Evolutionary conservation across 75 land plant genomes (phyloP), one percentile per base, ranked within the genome.

Genomic region (Azolla pinnata): DNA sequence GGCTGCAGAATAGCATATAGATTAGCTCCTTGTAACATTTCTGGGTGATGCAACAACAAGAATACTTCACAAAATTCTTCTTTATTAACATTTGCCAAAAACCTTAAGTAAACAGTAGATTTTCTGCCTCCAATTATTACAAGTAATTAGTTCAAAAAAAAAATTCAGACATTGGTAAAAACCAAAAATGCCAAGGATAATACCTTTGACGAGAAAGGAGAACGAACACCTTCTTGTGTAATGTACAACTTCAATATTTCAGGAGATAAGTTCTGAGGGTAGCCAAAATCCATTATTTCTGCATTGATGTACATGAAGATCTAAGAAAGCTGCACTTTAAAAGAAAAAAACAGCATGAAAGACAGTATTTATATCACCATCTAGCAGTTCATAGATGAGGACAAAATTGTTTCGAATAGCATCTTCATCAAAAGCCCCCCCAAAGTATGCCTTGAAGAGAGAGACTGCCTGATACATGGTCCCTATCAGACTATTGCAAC

Each of bases 221-320:
- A 72, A 9, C 62, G 71, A 34, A 72, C 74, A 17, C 74, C 74
- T 59, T 72, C 63, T 66, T 72, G 70, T 1, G 74, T 72, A 24
- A 72, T 72, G 26, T 72, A 72, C 1, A 72, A 49, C 70, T 66
- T 72, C 56, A 72, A 61, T 26, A 72, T 72, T 45, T 72, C 72
- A 10, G 71, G 75, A 53, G 75, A 72, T 16, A 67, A 27, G 24
- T 72, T 72, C 52, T 72, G 75, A 19, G 71, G 75, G 31, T 72
- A 72, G n/a, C 75, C 75, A 33, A 72, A 72, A 56, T 72, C 75
- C 75, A 72, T 72, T 40, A 72, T 72, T 42, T 72, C 75, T 66
- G 62, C 40, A 7, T n/a, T n/a, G n/a, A n/a, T n/a, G n/a, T n/a
- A n/a, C n/a, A n/a, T n/a, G n/a, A n/a, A n/a, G n/a, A n/a, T n/a